Evolutionary conservation across 352 stramenopile species (phyloP).

Genomic region (Thraustochytrium aureum): DNA sequence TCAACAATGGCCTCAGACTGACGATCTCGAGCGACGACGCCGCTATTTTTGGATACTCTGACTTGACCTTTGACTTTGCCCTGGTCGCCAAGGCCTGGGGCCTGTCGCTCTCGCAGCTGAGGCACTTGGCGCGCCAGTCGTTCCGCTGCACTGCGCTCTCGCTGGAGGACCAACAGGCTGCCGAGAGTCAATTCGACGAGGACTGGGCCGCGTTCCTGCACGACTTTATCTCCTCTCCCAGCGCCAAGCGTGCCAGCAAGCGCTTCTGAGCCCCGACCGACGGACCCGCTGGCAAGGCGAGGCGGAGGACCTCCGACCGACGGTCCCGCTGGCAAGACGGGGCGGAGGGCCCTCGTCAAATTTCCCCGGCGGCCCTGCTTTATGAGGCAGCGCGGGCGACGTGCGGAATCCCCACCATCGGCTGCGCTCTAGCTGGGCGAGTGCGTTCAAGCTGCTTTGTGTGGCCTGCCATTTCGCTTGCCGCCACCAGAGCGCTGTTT

Average conservation of each 20-base stretch:
- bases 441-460: too few relatives aligned
- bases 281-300: too few relatives aligned
- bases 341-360: too few relatives aligned
- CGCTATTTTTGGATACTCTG: slow-evolving; percentile 50
- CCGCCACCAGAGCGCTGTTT: too few relatives aligned
- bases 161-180: background rate
- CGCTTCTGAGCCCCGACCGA: background rate
- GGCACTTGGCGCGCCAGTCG: slow-evolving; percentile 35
- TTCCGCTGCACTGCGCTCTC: slow-evolving; percentile 47
- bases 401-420: too few relatives aligned
- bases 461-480: too few relatives aligned
- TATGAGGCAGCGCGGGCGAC: too few relatives aligned
- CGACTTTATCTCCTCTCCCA: slow-evolving; percentile 8
- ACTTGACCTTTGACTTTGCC: slow-evolving; percentile 54
- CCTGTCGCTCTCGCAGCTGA: slow-evolving; percentile 45
- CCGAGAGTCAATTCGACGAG: slow-evolving; percentile 19
- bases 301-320: too few relatives aligned
- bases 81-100: slow-evolving; percentile 54
- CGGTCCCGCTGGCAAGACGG: too few relatives aligned
- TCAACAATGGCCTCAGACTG: slow-evolving; percentile 48
- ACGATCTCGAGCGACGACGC: slow-evolving; percentile 53
- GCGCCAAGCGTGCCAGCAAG: background rate
- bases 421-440: too few relatives aligned
- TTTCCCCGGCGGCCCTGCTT: too few relatives aligned
- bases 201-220: slow-evolving; percentile 4